Percentiles rank a stretch among this genome's conserved stretches.
These are phyloP conservation scores for Pseudohalonectria lignicola DNA, from an alignment of 2,329 filamentous ascomycete species.

Conservation along the genomic window DNA sequence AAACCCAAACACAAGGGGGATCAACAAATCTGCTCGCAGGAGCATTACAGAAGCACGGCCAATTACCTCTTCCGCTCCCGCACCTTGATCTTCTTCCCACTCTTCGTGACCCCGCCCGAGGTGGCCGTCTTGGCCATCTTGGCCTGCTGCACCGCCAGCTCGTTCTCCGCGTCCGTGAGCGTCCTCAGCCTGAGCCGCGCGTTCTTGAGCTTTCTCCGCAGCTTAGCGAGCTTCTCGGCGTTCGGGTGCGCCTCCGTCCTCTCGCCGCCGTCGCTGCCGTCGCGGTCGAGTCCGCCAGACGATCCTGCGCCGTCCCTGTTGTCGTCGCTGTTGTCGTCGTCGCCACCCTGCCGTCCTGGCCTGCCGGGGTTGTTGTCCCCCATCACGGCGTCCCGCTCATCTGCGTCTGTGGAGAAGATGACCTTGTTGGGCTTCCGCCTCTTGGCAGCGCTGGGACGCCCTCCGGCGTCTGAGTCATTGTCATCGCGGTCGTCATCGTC, in stretches of 20 bases:
- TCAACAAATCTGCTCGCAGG: no score
- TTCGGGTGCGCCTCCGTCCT: conserved; percentile 19
- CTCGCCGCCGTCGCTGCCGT: conserved; percentile 20
- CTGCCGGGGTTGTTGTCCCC: conserved; percentile 4
- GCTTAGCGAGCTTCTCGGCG: conserved; percentile 29
- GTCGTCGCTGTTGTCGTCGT: conserved; percentile 21
- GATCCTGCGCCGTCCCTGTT: conserved; percentile 15
- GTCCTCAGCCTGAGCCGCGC: conserved; percentile 43
- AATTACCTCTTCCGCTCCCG: conserved; percentile 52
- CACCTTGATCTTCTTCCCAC: conserved; percentile 51
- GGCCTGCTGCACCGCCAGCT: conserved; percentile 46
- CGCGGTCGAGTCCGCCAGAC: no score
- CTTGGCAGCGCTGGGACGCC: conserved; percentile 7
- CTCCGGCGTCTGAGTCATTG: no score
- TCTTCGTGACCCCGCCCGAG: conserved; percentile 45
- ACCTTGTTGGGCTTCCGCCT: conserved; percentile 31
- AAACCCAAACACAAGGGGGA: no score
- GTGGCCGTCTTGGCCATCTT: conserved; percentile 57
- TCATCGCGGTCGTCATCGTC: conserved; percentile 17
- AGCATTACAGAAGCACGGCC: no score
- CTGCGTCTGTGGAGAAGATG: conserved; percentile 32
- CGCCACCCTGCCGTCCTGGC: conserved; percentile 22
- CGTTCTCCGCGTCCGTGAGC: conserved; percentile 42
- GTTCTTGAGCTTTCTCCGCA: conserved; percentile 35
- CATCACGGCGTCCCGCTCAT: conserved; percentile 21